These are phyloP conservation scores for Posidonia australis DNA, from an alignment of 106 monocot species.

Conservation along the genomic window DNA sequence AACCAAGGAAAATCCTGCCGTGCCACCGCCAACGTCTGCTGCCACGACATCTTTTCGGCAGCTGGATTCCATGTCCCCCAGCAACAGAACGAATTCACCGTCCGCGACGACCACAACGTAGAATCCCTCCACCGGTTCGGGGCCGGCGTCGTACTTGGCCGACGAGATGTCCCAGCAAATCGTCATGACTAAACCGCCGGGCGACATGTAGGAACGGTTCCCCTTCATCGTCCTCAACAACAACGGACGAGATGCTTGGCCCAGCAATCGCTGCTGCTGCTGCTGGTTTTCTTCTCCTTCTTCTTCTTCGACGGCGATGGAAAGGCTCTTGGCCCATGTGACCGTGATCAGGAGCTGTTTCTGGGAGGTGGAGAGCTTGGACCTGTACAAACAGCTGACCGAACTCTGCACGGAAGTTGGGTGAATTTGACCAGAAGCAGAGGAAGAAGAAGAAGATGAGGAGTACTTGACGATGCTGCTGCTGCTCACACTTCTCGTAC, in stretches of 20 bases:
- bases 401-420: constrained; percentile 13
- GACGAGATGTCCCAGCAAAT: constrained; percentile 44
- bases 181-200: constrained; percentile 9
- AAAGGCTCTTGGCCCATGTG: constrained; percentile 53
- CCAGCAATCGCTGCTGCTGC: no score
- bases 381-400: constrained; percentile 41
- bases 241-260: no score
- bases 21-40: not conserved
- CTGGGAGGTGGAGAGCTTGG: constrained; percentile 23
- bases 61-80: constrained; percentile 25
- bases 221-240: constrained; percentile 32
- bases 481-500: not conserved
- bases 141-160: constrained; percentile 38
- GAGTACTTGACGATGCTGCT: no score
- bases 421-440: no score
- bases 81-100: constrained; percentile 23
- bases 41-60: no score
- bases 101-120: constrained; percentile 28
- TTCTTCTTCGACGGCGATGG: constrained; percentile 37
- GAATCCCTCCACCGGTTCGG: constrained; percentile 40
- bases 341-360: constrained; percentile 43
- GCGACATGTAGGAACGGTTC: constrained; percentile 7
- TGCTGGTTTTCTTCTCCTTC: not conserved
- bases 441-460: no score
- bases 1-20: constrained; percentile 19